Base-by-base conservation (phyloP, 495 filamentous ascomycete genomes). In the Penicillium macrosclerotiorum region DNA sequence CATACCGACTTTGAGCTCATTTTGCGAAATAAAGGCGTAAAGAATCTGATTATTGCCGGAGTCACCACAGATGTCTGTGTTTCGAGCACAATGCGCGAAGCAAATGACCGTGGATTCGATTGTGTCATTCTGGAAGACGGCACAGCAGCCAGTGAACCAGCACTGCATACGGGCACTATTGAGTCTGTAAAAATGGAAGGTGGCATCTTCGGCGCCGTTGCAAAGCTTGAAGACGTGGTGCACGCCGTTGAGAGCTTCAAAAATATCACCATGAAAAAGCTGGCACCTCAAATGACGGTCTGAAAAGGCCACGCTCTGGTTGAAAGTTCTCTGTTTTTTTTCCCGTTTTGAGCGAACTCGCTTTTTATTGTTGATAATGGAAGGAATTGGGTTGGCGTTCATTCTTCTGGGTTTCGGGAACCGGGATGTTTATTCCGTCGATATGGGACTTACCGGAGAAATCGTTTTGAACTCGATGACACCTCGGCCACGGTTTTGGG, bases 11-110 rank as follows among this genome's bases (percentile, higher is more conserved):
- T 87, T 33, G 76, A 83, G 42, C 67, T 80, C 5, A 55, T 80
- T 25, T 63, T 88, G 20, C 74, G 73, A n/a, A 74, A 78, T 41
- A 76, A 73, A 34, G 84, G 81, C 1, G 65, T 90, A 35, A 84
- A 78, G 20, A 84, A 88, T 57, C 68, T 90, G 12, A 60, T 90
- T 6, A 52, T 88, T 4, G 73, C 71, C 11, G 84, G 84, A 2
- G 84, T 86, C 6, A 87, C 82, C 1, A 86, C 84, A 1, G 84
- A 88, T 57, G 81, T 83, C 18, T 88, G 83, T 48, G 83, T 89
- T 4, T 79, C 77, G 14, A 83, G 78, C 1, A 88, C 84, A 1
- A 71, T 88, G 45, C 72, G 84, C 35, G 86, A 89, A 52, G 83
- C 82, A 38, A 85, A 84, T 57, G 86, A 88, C 60, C 79, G 85